These are phyloP conservation scores for Amoeboradix gromovi DNA, from an alignment of 371 early-diverging fungal species.

Conservation along the genomic window DNA sequence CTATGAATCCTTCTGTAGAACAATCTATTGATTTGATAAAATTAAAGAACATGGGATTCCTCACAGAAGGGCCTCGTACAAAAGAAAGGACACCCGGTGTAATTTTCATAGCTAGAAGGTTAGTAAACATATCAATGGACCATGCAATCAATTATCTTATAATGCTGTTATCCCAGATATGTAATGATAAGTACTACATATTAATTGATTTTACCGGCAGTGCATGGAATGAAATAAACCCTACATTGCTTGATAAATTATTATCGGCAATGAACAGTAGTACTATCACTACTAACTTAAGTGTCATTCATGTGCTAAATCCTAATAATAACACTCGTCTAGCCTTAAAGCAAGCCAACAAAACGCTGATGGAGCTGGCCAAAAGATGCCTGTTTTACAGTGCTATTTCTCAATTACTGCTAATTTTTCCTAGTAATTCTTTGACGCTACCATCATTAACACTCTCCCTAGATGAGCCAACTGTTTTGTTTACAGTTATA, in stretches of 20 bases:
- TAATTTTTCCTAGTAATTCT: background rate
- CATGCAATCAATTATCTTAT: background rate
- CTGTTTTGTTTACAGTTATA: conserved; percentile 18
- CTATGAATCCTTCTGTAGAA: background rate
- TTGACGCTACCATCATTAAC: background rate
- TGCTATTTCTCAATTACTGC: background rate
- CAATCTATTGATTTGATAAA: background rate
- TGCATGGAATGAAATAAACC: background rate
- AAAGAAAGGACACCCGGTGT: background rate
- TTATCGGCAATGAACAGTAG: background rate
- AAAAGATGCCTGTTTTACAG: background rate
- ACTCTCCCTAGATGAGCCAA: background rate
- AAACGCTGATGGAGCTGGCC: background rate
- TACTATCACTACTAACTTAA: background rate
- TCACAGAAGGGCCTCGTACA: background rate
- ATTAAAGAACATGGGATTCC: background rate
- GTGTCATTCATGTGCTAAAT: background rate
- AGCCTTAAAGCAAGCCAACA: background rate
- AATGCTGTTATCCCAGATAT: background rate
- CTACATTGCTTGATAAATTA: background rate
- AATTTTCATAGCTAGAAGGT: background rate
- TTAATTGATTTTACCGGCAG: background rate
- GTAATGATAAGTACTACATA: background rate
- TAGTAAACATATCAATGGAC: background rate
- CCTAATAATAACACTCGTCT: background rate